Evolutionary conservation across 192 early-diverging fungal genomes (phyloP).

Genomic region (Thamnidium elegans): DNA sequence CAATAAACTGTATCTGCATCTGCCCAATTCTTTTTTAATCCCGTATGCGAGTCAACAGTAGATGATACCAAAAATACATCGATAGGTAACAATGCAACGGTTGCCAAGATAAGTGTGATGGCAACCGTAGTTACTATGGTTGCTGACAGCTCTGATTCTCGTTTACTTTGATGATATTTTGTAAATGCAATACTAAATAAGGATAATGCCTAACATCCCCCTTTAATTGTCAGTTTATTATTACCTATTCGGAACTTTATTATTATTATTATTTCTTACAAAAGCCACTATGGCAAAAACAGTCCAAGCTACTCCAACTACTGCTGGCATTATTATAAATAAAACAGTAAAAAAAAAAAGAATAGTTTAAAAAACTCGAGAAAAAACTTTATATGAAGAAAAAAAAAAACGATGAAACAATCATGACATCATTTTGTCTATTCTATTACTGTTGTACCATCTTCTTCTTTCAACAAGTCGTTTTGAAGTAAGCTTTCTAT

Average conservation of each 20-base stretch:
- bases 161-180: constrained; percentile 44
- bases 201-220: constrained; percentile 22
- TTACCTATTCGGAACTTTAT: neutral
- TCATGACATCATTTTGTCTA: constrained; percentile 8
- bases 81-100: constrained; percentile 47
- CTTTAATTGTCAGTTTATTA: neutral
- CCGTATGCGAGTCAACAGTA: constrained; percentile 46
- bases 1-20: constrained; percentile 42
- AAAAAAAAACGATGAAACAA: neutral
- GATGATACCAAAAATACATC: constrained; percentile 59
- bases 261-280: constrained; percentile 30
- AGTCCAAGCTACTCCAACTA: constrained; percentile 44
- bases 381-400: neutral
- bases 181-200: constrained; percentile 43
- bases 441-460: neutral
- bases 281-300: constrained; percentile 42
- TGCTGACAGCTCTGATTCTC: constrained; percentile 43
- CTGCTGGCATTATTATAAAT: constrained; percentile 20
- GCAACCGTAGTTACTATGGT: constrained; percentile 38
- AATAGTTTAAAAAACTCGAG: neutral
- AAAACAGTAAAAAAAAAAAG: neutral
- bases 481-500: constrained; percentile 72
- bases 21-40: constrained; percentile 55
- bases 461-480: constrained; percentile 52
- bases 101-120: constrained; percentile 41